Evolutionary conservation across 345 rosid species (phyloP).

Genomic region (Isatis tinctoria): DNA sequence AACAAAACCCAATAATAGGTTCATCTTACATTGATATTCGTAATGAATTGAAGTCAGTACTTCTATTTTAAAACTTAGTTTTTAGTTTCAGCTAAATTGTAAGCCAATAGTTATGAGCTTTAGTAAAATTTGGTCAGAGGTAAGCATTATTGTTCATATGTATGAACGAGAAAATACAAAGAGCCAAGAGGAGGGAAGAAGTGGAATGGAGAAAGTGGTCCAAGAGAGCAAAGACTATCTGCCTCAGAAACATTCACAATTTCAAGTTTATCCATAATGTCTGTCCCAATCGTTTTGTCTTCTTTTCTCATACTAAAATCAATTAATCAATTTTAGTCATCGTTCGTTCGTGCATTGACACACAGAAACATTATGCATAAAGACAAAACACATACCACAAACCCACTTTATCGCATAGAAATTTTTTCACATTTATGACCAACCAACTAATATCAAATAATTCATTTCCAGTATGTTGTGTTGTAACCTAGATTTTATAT

Average conservation of each 20-base stretch:
- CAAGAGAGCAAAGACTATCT: conserved; percentile 14
- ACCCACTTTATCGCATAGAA: neutral
- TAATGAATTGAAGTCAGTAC: neutral
- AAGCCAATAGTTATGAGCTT: neutral
- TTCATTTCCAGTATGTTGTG: neutral
- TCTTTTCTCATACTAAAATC: conserved; percentile 3
- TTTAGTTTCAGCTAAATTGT: neutral
- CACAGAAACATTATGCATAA: neutral
- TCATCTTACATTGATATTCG: neutral
- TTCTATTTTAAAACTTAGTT: neutral
- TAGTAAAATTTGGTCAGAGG: neutral
- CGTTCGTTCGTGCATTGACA: conserved; percentile 15
- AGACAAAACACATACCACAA: conserved; percentile 13
- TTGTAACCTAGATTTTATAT: neutral
- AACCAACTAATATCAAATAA: conserved; percentile 10
- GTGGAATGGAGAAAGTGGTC: conserved; percentile 21
- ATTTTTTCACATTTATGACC: conserved; percentile 20
- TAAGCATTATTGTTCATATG: neutral
- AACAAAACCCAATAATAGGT: neutral
- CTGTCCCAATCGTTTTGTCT: conserved; percentile 28
- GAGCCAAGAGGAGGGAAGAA: neutral
- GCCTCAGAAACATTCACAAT: conserved; percentile 29
- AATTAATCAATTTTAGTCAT: conserved; percentile 16
- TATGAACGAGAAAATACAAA: neutral
- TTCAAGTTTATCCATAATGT: conserved; percentile 31